phyloP scores from a whole-genome alignment of 2,329 filamentous ascomycete species.

The Verticillium dahliae region DNA sequence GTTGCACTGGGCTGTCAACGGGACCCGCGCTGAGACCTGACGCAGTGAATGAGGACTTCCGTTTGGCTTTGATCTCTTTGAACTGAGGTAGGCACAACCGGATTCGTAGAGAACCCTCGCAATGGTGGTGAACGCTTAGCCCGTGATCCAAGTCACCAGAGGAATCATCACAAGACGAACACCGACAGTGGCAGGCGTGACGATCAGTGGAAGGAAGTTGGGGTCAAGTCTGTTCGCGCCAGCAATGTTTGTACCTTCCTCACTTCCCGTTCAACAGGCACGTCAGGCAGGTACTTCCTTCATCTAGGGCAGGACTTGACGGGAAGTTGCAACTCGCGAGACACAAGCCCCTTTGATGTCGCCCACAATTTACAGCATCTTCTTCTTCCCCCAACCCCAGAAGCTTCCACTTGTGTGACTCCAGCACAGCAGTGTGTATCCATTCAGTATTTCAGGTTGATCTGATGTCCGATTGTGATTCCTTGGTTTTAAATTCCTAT shows the following conservation, averaged over 20 bases:
- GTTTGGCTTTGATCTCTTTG: no score
- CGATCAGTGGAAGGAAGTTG: neutral
- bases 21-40: neutral
- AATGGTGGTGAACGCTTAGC: no score
- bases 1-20: neutral
- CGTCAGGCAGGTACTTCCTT: neutral
- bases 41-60: no score
- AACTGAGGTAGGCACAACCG: no score
- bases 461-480: neutral
- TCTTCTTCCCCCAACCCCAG: neutral
- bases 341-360: neutral
- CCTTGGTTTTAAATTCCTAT: neutral
- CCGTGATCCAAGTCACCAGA: neutral
- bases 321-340: constrained; percentile 3
- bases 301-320: neutral
- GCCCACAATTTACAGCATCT: neutral
- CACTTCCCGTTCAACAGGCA: neutral
- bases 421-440: neutral
- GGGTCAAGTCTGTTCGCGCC: neutral
- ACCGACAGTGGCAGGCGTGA: neutral
- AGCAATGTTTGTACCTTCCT: neutral
- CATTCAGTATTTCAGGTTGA: neutral
- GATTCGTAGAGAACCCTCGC: no score
- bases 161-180: neutral
- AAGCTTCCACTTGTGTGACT: neutral